Base-by-base conservation (phyloP, 148 eudicot genomes). In the Spergularia marina region DNA sequence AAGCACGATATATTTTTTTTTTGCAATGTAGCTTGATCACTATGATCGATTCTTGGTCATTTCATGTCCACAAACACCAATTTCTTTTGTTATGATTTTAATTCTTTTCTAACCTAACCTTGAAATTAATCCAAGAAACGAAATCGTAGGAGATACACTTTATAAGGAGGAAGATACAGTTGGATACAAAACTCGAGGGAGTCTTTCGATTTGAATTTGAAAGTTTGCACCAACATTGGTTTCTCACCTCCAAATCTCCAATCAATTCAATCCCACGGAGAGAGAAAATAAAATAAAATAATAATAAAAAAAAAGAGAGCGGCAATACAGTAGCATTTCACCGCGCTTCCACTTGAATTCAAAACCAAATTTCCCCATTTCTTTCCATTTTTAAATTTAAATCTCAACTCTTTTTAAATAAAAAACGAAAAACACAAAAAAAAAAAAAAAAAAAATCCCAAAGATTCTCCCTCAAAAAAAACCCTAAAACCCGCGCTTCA, bases 401-500 rank as follows among this genome's bases (percentile, higher is more conserved):
- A 23, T 56, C 68, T 53, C 51, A n/a, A 21, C 13, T 23, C 10
- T 53, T 18, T 56, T 56, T 56, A 16, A 56, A 56, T 47, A 10
- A 59, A 39, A 2, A 66, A 40, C 10, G 36, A 1, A 30, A 30
- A 30, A 30, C 55, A 13, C 64, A 44, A 23, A 23, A n/a, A 21
- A 54, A 49, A 44, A n/a, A 21, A 49, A 17, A 34, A 68, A 25
- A 13, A 57, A 61, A 20, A 58, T 15, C 3, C 14, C 51, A 68
- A 67, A 79, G 58, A 59, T 74, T 61, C 52, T 23, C 25, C 51
- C 49, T 10, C 67, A 21, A 16, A 61, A 44, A 80, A 80, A 76
- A 78, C 83, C 77, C 73, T 76, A 76, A 68, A 71, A 65, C 83
- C 77, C 72, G 83, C 76, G 79, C 79, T 76, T 20, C n/a, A 30